Conservation (phyloP, 345 rosid genomes). For the Hibiscus mutabilis region DNA sequence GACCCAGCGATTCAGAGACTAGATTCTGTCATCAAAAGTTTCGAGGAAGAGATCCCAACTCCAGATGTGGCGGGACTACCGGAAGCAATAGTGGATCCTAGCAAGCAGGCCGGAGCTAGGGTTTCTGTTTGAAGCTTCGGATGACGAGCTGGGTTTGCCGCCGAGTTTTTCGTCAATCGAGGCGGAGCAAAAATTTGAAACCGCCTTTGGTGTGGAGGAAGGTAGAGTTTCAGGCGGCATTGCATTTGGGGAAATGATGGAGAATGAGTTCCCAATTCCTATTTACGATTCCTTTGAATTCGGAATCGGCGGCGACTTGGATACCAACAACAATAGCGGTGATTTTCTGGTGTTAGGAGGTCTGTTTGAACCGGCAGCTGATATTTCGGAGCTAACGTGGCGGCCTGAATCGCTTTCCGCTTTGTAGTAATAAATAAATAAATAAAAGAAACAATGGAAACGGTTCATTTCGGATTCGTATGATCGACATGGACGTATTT, state of each 20-base stretch:
- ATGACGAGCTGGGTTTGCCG: conserved; percentile 86
- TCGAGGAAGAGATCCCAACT: conserved; percentile 49
- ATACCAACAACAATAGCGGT: conserved; percentile 9
- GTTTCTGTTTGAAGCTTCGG: conserved; percentile 74
- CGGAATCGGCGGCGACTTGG: conserved; percentile 26
- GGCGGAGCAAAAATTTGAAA: conserved; percentile 27
- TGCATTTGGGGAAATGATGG: conserved; percentile 24
- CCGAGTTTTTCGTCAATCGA: conserved; percentile 33
- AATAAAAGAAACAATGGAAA: not conserved
- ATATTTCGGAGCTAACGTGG: conserved; percentile 38
- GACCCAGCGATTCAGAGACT: conserved; percentile 43
- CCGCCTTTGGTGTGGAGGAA: conserved; percentile 20
- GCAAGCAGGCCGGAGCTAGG: conserved; percentile 50
- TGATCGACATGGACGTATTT: not conserved
- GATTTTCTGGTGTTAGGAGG: conserved; percentile 57
- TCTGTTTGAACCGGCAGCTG: conserved; percentile 49
- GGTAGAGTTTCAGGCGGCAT: conserved; percentile 26
- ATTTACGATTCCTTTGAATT: conserved; percentile 42
- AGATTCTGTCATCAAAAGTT: conserved; percentile 66
- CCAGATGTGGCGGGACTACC: conserved; percentile 9
- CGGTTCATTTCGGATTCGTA: not conserved
- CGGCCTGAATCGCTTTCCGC: conserved; percentile 58
- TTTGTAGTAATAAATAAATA: not conserved
- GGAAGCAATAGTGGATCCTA: conserved; percentile 14
- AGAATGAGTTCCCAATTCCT: conserved; percentile 30